Evolutionary conservation across 2,329 filamentous ascomycete genomes (phyloP), one percentile per base, ranked within the genome.

Genomic region (Ophiocordyceps unilateralis): DNA sequence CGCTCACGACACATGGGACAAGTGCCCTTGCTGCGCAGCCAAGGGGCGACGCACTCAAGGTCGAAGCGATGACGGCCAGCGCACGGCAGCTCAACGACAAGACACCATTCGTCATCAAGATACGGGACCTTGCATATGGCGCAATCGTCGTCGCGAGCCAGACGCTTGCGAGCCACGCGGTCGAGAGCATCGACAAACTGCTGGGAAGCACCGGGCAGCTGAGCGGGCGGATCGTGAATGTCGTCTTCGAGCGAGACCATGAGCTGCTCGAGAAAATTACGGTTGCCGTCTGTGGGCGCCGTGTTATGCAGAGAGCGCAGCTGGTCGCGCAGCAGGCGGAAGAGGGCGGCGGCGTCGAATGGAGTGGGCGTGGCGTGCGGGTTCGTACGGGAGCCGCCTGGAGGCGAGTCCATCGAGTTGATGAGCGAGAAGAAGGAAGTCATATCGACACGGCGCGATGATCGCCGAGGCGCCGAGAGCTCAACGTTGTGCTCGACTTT

Each of bases 21-120:
- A 26, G 67, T 78, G 32, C 76, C 76, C 58, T 80, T 77, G 51
- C 72, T 68, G 55, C 69, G 62, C 55, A 81, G 55, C 77, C 77
- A 81, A 7, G 77, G 76, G 4, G 68, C 72, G 2, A 81, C 74
- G 51, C 77, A 81, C 60, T 81, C 77, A n/a, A 81, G 58, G 51
- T 81, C 77, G 53, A 78, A 81, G 41, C 60, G 61, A 56, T 81
- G 77, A 36, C 57, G 61, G 26, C 63, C 65, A 51, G 75, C 64
- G 54, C 77, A 81, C 36, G 76, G 76, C 52, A 81, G 63, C 62
- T 76, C 68, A 23, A 81, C 77, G 12, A 81, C 75, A 2, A 81
- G 63, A 44, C 69, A 72, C 54, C 74, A 78, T 50, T 64, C 60
- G 52, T 81, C 77, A 51, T 80, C 74, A 40, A 78, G 61, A 52